Conservation (phyloP, 148 eudicot species). For the Chenopodium formosanum region DNA sequence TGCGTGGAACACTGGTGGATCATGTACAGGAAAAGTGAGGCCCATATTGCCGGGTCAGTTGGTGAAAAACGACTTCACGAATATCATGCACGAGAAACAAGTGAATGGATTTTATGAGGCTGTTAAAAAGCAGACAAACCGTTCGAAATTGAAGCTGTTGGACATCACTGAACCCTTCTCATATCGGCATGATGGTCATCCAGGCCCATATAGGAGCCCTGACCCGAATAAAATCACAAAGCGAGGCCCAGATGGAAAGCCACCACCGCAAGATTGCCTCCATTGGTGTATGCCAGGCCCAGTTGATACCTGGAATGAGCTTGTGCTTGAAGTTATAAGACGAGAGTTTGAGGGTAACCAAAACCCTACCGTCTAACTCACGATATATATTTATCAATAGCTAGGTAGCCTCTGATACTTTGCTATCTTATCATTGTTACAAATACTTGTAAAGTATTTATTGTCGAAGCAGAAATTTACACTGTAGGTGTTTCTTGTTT, state of each 20-base stretch:
- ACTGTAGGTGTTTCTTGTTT: slow-evolving; percentile 8
- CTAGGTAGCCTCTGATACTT: slow-evolving; percentile 21
- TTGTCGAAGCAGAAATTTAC: slow-evolving; percentile 16
- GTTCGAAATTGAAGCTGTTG: slow-evolving; percentile 63
- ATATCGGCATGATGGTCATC: slow-evolving; percentile 93
- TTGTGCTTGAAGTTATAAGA: slow-evolving; percentile 70
- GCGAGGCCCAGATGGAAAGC: slow-evolving; percentile 74
- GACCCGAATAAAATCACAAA: slow-evolving; percentile 71
- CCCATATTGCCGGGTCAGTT: slow-evolving; percentile 55
- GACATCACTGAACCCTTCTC: slow-evolving; percentile 75
- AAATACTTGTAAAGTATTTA: slow-evolving; percentile 13
- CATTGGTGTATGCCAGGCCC: slow-evolving; percentile 99
- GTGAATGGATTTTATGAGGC: slow-evolving; percentile 58
- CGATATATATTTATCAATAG: background rate
- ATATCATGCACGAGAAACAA: slow-evolving; percentile 78
- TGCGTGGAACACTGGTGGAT: slow-evolving; percentile 94
- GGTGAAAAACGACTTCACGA: slow-evolving; percentile 71
- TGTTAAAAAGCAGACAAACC: slow-evolving; percentile 47
- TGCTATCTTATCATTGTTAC: background rate
- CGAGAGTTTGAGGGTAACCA: slow-evolving; percentile 41
- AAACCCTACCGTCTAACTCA: slow-evolving; percentile 14
- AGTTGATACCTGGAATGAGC: slow-evolving; percentile 89
- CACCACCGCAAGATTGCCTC: slow-evolving; percentile 95
- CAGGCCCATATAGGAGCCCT: slow-evolving; percentile 75
- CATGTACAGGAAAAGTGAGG: slow-evolving; percentile 79